These are phyloP conservation scores for Pichia sp. DNA, from an alignment of 1,139 yeast genomes.

Conservation along the genomic window DNA sequence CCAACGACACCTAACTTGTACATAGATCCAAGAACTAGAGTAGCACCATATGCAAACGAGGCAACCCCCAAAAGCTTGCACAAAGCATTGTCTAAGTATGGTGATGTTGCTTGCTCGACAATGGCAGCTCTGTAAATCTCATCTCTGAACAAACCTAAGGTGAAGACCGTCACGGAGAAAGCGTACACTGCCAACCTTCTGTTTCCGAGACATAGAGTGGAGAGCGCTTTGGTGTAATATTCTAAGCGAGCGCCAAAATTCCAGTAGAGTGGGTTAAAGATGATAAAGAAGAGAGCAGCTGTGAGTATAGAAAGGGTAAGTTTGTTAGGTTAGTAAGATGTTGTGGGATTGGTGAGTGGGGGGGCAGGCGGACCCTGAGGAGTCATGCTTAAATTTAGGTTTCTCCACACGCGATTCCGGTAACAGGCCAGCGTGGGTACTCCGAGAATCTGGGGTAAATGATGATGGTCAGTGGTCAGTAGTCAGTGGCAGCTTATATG, in stretches of 20 bases:
- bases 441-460: too few species aligned
- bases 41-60: constrained; percentile 61
- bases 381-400: too few species aligned
- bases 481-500: too few species aligned
- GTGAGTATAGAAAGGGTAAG: background rate
- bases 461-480: too few species aligned
- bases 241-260: constrained; percentile 85
- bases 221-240: constrained; percentile 65
- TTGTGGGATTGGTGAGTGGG: background rate
- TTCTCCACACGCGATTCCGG: too few species aligned
- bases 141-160: constrained; percentile 79
- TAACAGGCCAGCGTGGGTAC: too few species aligned
- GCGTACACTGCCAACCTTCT: constrained; percentile 74
- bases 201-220: constrained; percentile 64
- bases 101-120: constrained; percentile 44
- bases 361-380: too few species aligned
- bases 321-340: background rate
- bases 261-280: constrained; percentile 95
- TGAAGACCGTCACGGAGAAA: constrained; percentile 74
- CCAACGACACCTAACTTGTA: constrained; percentile 94
- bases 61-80: constrained; percentile 38
- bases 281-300: constrained; percentile 48
- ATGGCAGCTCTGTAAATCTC: constrained; percentile 65
- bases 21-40: constrained; percentile 80
- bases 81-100: constrained; percentile 32